These are phyloP conservation scores for Diplogelasinospora grovesii DNA, from an alignment of 495 filamentous ascomycete genomes.

Conservation along the genomic window DNA sequence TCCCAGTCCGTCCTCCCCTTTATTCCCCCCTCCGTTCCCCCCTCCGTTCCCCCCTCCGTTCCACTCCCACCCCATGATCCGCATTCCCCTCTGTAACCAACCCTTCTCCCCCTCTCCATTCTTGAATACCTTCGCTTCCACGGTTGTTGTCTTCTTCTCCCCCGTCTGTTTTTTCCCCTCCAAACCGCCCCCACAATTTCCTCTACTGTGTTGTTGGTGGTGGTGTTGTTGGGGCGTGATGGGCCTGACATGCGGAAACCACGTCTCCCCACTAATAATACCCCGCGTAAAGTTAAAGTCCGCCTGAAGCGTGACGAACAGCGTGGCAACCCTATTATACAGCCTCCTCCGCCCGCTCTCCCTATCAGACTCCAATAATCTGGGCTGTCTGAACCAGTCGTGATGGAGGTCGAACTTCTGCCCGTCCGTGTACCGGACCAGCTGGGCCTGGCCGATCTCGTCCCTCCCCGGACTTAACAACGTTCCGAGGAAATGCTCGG, in stretches of 20 bases:
- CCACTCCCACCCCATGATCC: no score
- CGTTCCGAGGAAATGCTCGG: slow-evolving; percentile 33
- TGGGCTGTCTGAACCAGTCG: slow-evolving; percentile 36
- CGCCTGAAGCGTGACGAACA: slow-evolving; percentile 33
- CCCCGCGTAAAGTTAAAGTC: slow-evolving; percentile 24
- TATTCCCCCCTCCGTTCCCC: no score
- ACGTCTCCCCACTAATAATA: slow-evolving; percentile 36
- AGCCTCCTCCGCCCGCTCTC: slow-evolving; percentile 18
- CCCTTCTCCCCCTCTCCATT: no score
- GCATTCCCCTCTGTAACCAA: no score
- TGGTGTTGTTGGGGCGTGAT: slow-evolving; percentile 8
- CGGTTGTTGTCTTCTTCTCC: no score
- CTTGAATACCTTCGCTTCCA: no score
- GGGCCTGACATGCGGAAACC: slow-evolving; percentile 33
- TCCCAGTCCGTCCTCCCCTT: no score
- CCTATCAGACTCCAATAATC: slow-evolving; percentile 17
- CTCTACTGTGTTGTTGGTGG: no score
- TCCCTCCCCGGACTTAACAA: slow-evolving; percentile 28
- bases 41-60: no score
- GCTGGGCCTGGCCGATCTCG: slow-evolving; percentile 35
- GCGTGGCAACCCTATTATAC: slow-evolving; percentile 36
- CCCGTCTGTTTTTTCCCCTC: no score
- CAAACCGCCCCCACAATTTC: no score
- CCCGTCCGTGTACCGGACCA: slow-evolving; percentile 36
- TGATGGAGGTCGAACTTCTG: slow-evolving; percentile 38